Evolutionary conservation across 1,284 basidiomycete species (phyloP).

Genomic region (Fomitopsis pinicola): DNA sequence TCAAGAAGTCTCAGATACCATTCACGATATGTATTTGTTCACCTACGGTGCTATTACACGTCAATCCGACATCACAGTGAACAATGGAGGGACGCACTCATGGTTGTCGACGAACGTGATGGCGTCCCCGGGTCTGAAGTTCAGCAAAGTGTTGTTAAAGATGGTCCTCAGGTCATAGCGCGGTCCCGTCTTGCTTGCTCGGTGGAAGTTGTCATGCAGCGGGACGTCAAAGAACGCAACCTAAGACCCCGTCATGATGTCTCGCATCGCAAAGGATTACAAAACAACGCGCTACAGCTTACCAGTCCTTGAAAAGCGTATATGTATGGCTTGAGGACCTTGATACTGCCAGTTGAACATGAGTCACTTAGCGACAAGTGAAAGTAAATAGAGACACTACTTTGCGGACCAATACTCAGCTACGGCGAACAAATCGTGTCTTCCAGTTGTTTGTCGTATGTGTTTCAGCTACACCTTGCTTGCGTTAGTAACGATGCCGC

Average conservation of each 20-base stretch:
- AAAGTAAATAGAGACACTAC: conserved; percentile 33
- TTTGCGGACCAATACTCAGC: conserved; percentile 72
- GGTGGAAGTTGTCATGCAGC: conserved; percentile 66
- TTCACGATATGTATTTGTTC: neutral
- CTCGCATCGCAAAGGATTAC: neutral
- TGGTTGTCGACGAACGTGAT: conserved; percentile 85
- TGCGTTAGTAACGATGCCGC: conserved; percentile 15
- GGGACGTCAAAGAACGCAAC: conserved; percentile 79
- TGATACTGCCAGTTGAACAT: conserved; percentile 36
- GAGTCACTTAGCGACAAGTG: neutral
- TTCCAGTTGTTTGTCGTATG: conserved; percentile 39
- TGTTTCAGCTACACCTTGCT: conserved; percentile 43
- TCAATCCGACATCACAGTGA: neutral
- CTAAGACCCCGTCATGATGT: conserved; percentile 29
- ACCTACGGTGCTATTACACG: conserved; percentile 45
- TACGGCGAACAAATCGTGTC: conserved; percentile 60
- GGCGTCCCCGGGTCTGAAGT: conserved; percentile 59
- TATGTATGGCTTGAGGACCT: conserved; percentile 51
- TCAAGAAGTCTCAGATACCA: neutral
- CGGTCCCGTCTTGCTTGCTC: conserved; percentile 55
- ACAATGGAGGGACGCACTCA: conserved; percentile 46
- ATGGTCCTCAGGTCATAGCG: conserved; percentile 65
- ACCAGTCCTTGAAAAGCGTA: conserved; percentile 61
- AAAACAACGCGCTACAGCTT: conserved; percentile 7
- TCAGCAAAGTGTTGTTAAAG: conserved; percentile 53